Base-by-base conservation (phyloP, 345 rosid genomes). In the Gossypium arboreum region DNA sequence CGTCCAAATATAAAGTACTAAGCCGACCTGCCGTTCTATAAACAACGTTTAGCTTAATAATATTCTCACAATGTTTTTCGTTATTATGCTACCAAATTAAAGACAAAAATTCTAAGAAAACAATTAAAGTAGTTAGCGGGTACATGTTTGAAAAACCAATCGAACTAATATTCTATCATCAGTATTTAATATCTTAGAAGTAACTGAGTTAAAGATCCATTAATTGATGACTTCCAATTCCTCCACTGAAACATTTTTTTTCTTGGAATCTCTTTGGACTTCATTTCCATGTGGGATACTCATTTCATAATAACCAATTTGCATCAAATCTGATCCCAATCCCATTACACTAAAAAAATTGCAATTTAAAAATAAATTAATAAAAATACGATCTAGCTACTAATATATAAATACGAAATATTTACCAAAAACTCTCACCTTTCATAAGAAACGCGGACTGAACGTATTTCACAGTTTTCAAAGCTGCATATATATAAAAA, bases 381-480 rank as follows among this genome's bases (percentile, higher is more conserved):
- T 17, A 47, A 47, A 11, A 47, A 47, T 47, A 47, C 0, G 1
- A 47, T 2, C 0, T 47, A 34, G 4, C 7, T 34, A 1, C 1
- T 29, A 29, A 29, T 27, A 27, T 3, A 3, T 12, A 50, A 0
- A 22, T 27, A 25, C 27, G 27, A 0, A 25, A 25, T 27, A 27
- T 27, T 27, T 27, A 27, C 0, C 0, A 29, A 29, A 3, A 29
- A 29, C 48, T 45, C 79, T 78, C 25, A 86, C 86, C 84, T 83
- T 58, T 29, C 73, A 34, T 83, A 79, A 12, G 75, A 69, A 8
- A 88, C 59, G 74, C 75, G 75, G 51, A 88, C 73, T 0, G 91
- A 85, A 11, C 89, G 90, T 34, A 85, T 69, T 63, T 90, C 91
- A 72, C 94, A 90, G 66, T 90, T 90, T 18, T 54, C 73, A 55